Base-by-base conservation (phyloP, 306 rosid species). In the Ceratonia siliqua region DNA sequence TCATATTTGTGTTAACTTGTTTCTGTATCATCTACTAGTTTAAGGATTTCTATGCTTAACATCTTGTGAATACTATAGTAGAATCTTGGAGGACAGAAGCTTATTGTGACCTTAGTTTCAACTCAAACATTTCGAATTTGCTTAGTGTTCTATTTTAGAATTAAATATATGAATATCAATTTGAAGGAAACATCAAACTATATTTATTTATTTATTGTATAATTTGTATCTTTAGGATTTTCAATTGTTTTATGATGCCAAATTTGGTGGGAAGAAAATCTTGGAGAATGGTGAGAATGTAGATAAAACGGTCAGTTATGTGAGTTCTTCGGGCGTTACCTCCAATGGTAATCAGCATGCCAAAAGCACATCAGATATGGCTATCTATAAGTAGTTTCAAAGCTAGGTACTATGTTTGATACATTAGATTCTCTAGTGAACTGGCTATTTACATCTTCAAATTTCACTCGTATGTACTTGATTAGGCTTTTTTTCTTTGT, bases 231-330 rank as follows among this genome's bases (percentile, higher is more conserved):
- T 81, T 9, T 81, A 94, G 97, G 97, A 91, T 77, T 87, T 94
- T 76, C 87, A 89, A 86, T 73, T 70, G 80, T 82, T 81, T 82
- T 89, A 91, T 83, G 97, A 88, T 84, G 85, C 82, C 27, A 89
- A 83, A 91, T 92, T 89, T 84, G 94, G 97, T 78, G 83, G 97
- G 87, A 90, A 88, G 89, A 89, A 70, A 81, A 33, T 52, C 32
- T 27, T 59, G 74, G 91, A 85, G 75, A 86, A 83, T 18, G 90
- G 91, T 5, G 80, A 86, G 61, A 48, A 43, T 28, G 80, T 64
- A 21, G 87, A 78, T 83, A 73, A n/a, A n/a, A n/a, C n/a, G n/a
- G n/a, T 45, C 59, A 42, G 81, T 8, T 83, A 87, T 70, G 91
- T 89, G 38, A 70, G 24, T 77, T 35, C 58, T 39, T 66, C 76